Evolutionary conservation across 78 protist species (phyloP).

Genomic region (Speleostelium caveatum): DNA sequence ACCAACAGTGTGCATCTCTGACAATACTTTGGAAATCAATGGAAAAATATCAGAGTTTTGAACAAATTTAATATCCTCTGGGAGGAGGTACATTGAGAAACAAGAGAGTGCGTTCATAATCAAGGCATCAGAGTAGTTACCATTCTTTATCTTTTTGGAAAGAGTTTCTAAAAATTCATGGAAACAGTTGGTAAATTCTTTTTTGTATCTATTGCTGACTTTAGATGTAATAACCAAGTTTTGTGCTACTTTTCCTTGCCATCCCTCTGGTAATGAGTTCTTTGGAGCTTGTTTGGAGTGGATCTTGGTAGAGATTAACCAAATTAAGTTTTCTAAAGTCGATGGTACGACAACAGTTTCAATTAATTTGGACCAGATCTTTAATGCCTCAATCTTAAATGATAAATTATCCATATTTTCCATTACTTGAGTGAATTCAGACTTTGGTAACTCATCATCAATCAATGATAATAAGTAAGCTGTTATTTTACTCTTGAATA

Average conservation of each 20-base stretch:
- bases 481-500: background rate
- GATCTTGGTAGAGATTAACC: slow-evolving; percentile 27
- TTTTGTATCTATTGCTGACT: background rate
- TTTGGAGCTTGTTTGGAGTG: slow-evolving; percentile 66
- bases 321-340: slow-evolving; percentile 45
- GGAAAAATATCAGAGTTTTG: slow-evolving; percentile 64
- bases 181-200: slow-evolving; percentile 20
- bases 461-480: background rate
- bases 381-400: slow-evolving; percentile 33
- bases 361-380: slow-evolving; percentile 12
- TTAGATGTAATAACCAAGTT: slow-evolving; percentile 9
- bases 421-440: background rate
- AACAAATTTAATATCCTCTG: slow-evolving; percentile 52
- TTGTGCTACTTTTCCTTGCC: slow-evolving; percentile 73
- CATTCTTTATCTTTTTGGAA: slow-evolving; percentile 34
- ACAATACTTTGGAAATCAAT: slow-evolving; percentile 45
- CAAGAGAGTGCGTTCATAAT: slow-evolving; percentile 52
- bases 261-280: slow-evolving; percentile 29
- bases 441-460: background rate
- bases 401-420: background rate
- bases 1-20: slow-evolving; percentile 23
- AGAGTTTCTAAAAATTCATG: slow-evolving; percentile 37
- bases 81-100: slow-evolving; percentile 51
- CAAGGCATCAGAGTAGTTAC: slow-evolving; percentile 28
- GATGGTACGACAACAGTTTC: slow-evolving; percentile 16